Evolutionary conservation across 352 stramenopile genomes (phyloP).

Genomic region (Phytopythium vexans): DNA sequence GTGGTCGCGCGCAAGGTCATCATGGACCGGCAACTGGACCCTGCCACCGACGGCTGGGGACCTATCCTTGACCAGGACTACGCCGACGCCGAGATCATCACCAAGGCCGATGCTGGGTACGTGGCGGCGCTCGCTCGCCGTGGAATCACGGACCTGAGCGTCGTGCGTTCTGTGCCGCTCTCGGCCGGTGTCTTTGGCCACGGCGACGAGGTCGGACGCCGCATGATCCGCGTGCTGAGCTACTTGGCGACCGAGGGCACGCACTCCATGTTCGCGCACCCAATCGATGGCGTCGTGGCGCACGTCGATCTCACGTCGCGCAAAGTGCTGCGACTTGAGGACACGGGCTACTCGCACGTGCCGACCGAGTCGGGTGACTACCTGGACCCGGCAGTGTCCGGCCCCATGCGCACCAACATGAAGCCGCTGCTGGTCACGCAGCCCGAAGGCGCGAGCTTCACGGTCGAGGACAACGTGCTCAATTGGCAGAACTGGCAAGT

Average conservation of each 20-base stretch:
- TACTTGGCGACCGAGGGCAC: conserved; percentile 34
- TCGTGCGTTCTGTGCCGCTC: conserved; percentile 36
- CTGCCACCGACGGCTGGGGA: conserved; percentile 39
- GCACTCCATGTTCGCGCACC: conserved; percentile 50
- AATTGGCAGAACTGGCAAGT: conserved; percentile 83
- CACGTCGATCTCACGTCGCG: conserved; percentile 44
- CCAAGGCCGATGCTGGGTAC: conserved; percentile 39
- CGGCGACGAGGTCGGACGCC: conserved; percentile 29
- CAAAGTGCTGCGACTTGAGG: conserved; percentile 31
- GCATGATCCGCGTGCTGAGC: conserved; percentile 50
- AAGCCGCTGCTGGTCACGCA: conserved; percentile 74
- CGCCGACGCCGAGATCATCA: conserved; percentile 33
- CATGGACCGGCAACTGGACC: conserved; percentile 27
- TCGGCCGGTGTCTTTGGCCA: conserved; percentile 41
- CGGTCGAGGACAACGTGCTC: conserved; percentile 61
- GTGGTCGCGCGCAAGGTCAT: conserved; percentile 25
- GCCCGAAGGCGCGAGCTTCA: conserved; percentile 71
- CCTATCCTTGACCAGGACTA: conserved; percentile 49
- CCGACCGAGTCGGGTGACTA: conserved; percentile 43
- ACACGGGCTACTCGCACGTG: conserved; percentile 45
- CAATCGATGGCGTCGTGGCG: conserved; percentile 40
- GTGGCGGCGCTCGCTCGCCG: conserved; percentile 34
- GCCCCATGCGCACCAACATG: conserved; percentile 38
- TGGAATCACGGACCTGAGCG: conserved; percentile 40
- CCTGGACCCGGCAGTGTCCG: conserved; percentile 31